These are phyloP conservation scores for Rutstroemia sp. DNA, from an alignment of 2,329 filamentous ascomycete species.

Conservation along the genomic window DNA sequence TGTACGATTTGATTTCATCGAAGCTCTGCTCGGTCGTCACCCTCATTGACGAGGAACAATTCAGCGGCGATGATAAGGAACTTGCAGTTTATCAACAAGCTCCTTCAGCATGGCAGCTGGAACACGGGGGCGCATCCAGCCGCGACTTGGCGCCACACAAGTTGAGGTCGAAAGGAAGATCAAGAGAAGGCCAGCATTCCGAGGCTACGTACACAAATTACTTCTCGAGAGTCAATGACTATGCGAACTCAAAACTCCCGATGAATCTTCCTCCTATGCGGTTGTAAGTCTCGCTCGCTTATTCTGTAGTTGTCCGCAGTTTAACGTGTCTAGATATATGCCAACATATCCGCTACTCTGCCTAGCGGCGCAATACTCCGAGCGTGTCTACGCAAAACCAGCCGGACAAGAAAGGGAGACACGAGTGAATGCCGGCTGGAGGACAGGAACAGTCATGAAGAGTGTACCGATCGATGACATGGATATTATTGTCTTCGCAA, in stretches of 20 bases:
- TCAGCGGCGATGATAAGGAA: constrained; percentile 46
- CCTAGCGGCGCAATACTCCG: constrained; percentile 71
- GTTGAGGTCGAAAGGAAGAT: constrained; percentile 30
- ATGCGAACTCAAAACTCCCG: constrained; percentile 70
- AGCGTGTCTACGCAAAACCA: constrained; percentile 64
- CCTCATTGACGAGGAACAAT: constrained; percentile 58
- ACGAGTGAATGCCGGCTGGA: constrained; percentile 65
- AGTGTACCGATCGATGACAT: constrained; percentile 71
- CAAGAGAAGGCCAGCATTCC: constrained; percentile 31
- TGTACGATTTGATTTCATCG: constrained; percentile 52
- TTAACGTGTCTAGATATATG: constrained; percentile 46
- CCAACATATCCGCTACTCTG: constrained; percentile 71
- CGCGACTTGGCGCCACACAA: constrained; percentile 13
- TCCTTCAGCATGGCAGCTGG: constrained; percentile 16
- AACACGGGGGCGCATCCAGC: constrained; percentile 16
- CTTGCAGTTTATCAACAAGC: constrained; percentile 30
- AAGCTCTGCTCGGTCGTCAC: constrained; percentile 65
- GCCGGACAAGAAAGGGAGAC: constrained; percentile 55
- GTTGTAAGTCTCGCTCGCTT: constrained; percentile 37
- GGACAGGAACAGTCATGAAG: constrained; percentile 70
- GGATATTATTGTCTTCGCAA: constrained; percentile 75
- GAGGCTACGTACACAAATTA: constrained; percentile 44
- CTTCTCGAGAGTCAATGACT: constrained; percentile 71
- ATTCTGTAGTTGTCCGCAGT: background rate
- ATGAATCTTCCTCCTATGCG: constrained; percentile 58